Percentiles rank a stretch among this genome's conserved stretches.
Evolutionary conservation across 1,284 basidiomycete species (phyloP).

Genomic region (Puccinia novopanici): DNA sequence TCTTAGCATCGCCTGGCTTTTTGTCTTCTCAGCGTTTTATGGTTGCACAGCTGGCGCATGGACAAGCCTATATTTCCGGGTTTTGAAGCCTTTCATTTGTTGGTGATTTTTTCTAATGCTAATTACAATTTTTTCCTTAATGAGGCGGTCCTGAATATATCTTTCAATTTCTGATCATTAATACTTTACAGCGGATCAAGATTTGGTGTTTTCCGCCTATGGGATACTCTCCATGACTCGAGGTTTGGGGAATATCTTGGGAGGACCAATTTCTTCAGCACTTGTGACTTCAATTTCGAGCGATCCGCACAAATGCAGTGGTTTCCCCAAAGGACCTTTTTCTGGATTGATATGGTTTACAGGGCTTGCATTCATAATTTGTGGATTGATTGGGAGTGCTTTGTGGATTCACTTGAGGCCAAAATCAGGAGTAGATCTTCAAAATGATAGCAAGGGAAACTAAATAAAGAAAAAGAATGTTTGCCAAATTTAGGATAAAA

Average conservation of each 20-base stretch:
- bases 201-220: slow-evolving; percentile 55
- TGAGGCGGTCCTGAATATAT: neutral
- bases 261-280: slow-evolving; percentile 61
- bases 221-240: slow-evolving; percentile 61
- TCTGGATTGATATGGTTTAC: slow-evolving; percentile 21
- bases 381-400: slow-evolving; percentile 10
- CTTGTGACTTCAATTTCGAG: slow-evolving; percentile 50
- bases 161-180: no score
- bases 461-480: no score
- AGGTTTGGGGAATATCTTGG: slow-evolving; percentile 62
- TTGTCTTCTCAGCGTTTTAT: slow-evolving; percentile 26
- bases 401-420: slow-evolving; percentile 14
- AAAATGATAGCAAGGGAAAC: no score
- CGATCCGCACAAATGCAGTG: neutral
- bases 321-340: slow-evolving; percentile 9
- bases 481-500: no score
- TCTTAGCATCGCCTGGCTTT: slow-evolving; percentile 3
- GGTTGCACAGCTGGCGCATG: slow-evolving; percentile 39
- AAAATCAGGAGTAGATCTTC: no score
- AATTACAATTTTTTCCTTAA: neutral
- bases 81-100: slow-evolving; percentile 20
- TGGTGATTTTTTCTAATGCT: neutral
- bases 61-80: slow-evolving; percentile 46
- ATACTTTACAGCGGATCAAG: slow-evolving; percentile 14
- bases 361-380: neutral